Evolutionary conservation across 73 alveolate genomes (phyloP).

Genomic region (Paramecium bursaria): DNA sequence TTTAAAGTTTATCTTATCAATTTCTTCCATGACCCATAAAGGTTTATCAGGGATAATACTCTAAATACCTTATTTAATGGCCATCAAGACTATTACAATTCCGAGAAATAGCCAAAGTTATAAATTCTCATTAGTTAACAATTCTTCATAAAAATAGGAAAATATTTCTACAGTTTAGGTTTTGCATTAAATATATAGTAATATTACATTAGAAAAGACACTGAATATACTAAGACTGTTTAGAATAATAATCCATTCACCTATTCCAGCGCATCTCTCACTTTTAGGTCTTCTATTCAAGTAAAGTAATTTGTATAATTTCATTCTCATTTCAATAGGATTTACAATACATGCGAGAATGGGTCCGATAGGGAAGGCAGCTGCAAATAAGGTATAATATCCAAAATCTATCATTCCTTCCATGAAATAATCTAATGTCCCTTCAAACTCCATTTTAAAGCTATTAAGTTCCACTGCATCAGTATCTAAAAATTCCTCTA

Average conservation of each 20-base stretch:
- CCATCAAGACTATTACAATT: neutral
- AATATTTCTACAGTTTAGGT: neutral
- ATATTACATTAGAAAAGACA: conserved; percentile 32
- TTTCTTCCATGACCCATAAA: conserved; percentile 41
- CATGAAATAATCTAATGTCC: conserved; percentile 71
- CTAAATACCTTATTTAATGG: neutral
- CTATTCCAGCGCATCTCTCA: conserved; percentile 67
- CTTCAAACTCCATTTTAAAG: conserved; percentile 52
- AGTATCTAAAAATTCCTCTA: no score
- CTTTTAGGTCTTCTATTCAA: conserved; percentile 64
- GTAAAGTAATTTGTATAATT: conserved; percentile 69
- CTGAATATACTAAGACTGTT: conserved; percentile 6
- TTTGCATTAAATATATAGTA: conserved; percentile 26
- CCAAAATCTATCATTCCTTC: conserved; percentile 82
- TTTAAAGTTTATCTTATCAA: conserved; percentile 40
- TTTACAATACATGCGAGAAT: conserved; percentile 73
- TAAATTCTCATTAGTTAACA: neutral
- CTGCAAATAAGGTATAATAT: conserved; percentile 78
- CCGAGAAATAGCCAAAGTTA: conserved; percentile 33
- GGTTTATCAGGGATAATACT: conserved; percentile 50
- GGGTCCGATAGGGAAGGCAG: conserved; percentile 84
- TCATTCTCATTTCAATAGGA: conserved; percentile 76
- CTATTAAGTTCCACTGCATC: conserved; percentile 66
- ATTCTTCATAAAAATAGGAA: neutral
- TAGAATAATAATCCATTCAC: conserved; percentile 61